Percentiles rank a stretch among this genome's conserved stretches.
Evolutionary conservation across 768 basidiomycete genomes (phyloP).

Genomic region (Boletus subcaerulescens): DNA sequence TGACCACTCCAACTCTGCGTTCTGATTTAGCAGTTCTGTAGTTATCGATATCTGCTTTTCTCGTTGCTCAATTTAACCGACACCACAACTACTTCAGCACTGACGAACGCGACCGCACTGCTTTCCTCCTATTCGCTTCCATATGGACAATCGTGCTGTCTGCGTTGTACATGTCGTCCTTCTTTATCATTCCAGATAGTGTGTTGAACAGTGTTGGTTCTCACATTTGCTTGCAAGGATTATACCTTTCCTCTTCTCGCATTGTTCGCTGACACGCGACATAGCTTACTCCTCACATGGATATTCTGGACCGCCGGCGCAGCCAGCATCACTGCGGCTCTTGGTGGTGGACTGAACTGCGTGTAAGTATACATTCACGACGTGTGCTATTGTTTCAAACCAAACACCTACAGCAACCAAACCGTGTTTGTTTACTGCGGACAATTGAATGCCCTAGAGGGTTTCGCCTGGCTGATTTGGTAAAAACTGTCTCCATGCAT

Average conservation of each 20-base stretch:
- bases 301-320: conserved; percentile 76
- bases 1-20: background rate
- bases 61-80: conserved; percentile 58
- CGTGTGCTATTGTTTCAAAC: background rate
- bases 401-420: conserved; percentile 33
- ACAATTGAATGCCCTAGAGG: conserved; percentile 73
- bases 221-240: conserved; percentile 60
- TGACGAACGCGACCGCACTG: conserved; percentile 57
- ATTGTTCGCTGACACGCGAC: conserved; percentile 2
- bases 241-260: background rate
- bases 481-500: conserved; percentile 23
- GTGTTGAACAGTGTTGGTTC: conserved; percentile 58
- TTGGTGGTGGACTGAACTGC: conserved; percentile 75
- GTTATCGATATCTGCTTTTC: conserved; percentile 73
- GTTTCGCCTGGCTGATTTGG: conserved; percentile 76
- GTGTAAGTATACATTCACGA: conserved; percentile 34
- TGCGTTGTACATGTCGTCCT: conserved; percentile 49
- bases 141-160: conserved; percentile 66
- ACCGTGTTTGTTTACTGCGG: conserved; percentile 59
- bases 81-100: conserved; percentile 49
- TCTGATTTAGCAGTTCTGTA: conserved; percentile 21
- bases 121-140: conserved; percentile 68
- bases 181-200: conserved; percentile 47
- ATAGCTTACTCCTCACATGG: conserved; percentile 70
- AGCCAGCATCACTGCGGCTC: conserved; percentile 60